phyloP scores from a whole-genome alignment of 2,329 filamentous ascomycete genomes.

The Capronia coronata region DNA sequence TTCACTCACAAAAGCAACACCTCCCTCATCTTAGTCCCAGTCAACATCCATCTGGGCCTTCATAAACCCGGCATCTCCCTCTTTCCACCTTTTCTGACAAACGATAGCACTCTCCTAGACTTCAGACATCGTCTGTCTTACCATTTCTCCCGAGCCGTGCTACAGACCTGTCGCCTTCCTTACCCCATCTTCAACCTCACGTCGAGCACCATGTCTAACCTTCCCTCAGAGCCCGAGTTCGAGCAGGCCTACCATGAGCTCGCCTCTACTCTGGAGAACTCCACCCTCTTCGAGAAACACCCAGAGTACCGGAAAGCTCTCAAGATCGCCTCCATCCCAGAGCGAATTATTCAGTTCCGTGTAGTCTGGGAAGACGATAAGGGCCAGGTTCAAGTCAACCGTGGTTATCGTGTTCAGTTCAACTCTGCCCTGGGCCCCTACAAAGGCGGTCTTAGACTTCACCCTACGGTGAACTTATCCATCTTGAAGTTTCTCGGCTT shows the following conservation, averaged over 20 bases:
- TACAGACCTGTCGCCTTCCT: neutral
- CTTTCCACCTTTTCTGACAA: neutral
- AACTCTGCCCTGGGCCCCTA: constrained; percentile 96
- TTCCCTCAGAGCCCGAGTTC: constrained; percentile 89
- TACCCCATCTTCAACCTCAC: neutral
- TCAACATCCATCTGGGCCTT: neutral
- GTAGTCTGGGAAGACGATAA: constrained; percentile 96
- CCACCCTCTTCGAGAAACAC: constrained; percentile 84
- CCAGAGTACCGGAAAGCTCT: constrained; percentile 92
- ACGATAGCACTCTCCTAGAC: too few species aligned
- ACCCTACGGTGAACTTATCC: constrained; percentile 65
- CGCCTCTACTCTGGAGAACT: constrained; percentile 87
- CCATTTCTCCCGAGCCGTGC: neutral
- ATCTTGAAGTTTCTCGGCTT: constrained; percentile 95
- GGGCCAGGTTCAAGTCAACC: constrained; percentile 82
- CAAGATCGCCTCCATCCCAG: constrained; percentile 78
- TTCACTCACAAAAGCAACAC: neutral
- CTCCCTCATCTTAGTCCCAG: neutral
- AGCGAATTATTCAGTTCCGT: constrained; percentile 95
- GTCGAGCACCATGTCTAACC: constrained; percentile 66
- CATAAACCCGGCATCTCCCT: neutral
- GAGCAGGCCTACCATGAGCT: constrained; percentile 98
- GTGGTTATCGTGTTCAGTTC: constrained; percentile 94
- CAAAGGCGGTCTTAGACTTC: constrained; percentile 94
- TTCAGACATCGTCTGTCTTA: neutral